Evolutionary conservation across 495 filamentous ascomycete genomes (phyloP).

Genomic region (Lasiosphaeria ovina): DNA sequence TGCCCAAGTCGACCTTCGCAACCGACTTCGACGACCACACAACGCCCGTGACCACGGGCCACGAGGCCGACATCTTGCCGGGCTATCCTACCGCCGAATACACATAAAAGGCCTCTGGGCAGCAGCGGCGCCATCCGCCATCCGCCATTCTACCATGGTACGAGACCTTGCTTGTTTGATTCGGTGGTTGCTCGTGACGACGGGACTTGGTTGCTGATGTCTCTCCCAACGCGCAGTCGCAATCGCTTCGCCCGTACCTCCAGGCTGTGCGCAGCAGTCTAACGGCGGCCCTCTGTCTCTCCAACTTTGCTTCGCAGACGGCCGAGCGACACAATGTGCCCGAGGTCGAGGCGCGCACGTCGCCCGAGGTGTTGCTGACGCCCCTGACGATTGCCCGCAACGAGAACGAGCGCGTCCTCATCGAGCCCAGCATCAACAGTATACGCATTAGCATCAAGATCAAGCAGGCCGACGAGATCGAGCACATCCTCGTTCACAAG

Average conservation of each 20-base stretch:
- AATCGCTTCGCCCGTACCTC: conserved; percentile 96
- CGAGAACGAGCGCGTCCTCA: conserved; percentile 89
- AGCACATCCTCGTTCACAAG: conserved; percentile 95
- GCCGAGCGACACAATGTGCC: conserved; percentile 97
- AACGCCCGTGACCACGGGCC: neutral
- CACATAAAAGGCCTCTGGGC: no score
- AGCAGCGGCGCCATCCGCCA: no score
- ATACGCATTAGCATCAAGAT: conserved; percentile 95
- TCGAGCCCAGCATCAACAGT: conserved; percentile 94
- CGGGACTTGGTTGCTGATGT: no score
- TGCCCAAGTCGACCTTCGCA: no score
- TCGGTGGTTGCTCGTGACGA: no score
- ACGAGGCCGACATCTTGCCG: no score
- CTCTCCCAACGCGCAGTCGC: conserved; percentile 59
- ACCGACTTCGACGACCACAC: neutral
- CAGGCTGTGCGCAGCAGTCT: conserved; percentile 93
- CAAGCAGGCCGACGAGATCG: conserved; percentile 98
- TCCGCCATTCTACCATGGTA: no score
- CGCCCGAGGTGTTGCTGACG: conserved; percentile 92
- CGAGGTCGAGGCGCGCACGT: conserved; percentile 88
- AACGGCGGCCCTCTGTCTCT: conserved; percentile 89
- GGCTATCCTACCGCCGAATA: neutral
- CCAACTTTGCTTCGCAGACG: conserved; percentile 95
- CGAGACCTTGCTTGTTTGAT: no score
- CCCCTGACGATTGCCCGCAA: conserved; percentile 85